Percentiles rank a stretch among this genome's conserved stretches.
phyloP scores from a whole-genome alignment of 495 filamentous ascomycete genomes.

The Patellaria atrata region DNA sequence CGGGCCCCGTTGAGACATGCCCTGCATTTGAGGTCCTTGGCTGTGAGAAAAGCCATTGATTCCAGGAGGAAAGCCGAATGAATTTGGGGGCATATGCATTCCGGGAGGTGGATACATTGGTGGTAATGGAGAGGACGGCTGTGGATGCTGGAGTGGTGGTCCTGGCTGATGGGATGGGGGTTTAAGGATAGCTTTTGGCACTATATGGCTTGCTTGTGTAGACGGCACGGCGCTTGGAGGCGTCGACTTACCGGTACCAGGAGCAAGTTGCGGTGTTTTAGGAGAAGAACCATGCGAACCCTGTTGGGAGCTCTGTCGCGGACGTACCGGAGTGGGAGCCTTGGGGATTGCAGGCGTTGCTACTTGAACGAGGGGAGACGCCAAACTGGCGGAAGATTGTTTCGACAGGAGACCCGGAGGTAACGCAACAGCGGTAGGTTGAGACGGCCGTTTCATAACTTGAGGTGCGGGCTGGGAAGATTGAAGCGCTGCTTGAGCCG shows the following conservation, averaged over 20 bases:
- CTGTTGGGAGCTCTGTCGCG: slow-evolving; percentile 69
- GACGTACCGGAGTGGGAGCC: slow-evolving; percentile 59
- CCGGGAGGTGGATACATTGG: slow-evolving; percentile 35
- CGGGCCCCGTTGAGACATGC: slow-evolving; percentile 20
- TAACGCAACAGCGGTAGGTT: slow-evolving; percentile 35
- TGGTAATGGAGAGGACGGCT: slow-evolving; percentile 34
- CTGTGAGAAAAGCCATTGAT: slow-evolving; percentile 23
- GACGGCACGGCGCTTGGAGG: slow-evolving; percentile 48
- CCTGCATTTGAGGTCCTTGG: slow-evolving; percentile 21
- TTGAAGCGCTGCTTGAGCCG: slow-evolving; percentile 34
- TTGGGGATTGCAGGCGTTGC: slow-evolving; percentile 76
- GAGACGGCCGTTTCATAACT: slow-evolving; percentile 33
- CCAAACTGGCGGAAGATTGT: slow-evolving; percentile 33
- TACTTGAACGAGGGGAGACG: slow-evolving; percentile 64
- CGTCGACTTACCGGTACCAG: slow-evolving; percentile 44
- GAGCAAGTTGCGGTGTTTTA: slow-evolving; percentile 41
- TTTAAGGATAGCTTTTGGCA: slow-evolving; percentile 25
- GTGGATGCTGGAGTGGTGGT: slow-evolving; percentile 35
- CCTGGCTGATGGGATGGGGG: slow-evolving; percentile 18
- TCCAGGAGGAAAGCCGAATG: slow-evolving; percentile 31
- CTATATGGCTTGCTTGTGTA: slow-evolving; percentile 30
- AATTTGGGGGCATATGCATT: slow-evolving; percentile 38
- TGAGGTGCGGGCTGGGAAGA: slow-evolving; percentile 10
- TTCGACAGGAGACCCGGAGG: slow-evolving; percentile 40
- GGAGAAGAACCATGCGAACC: slow-evolving; percentile 58